Evolutionary conservation across 805 yeast genomes (phyloP).

Genomic region (Wickerhamomyces subpelliculosus): DNA sequence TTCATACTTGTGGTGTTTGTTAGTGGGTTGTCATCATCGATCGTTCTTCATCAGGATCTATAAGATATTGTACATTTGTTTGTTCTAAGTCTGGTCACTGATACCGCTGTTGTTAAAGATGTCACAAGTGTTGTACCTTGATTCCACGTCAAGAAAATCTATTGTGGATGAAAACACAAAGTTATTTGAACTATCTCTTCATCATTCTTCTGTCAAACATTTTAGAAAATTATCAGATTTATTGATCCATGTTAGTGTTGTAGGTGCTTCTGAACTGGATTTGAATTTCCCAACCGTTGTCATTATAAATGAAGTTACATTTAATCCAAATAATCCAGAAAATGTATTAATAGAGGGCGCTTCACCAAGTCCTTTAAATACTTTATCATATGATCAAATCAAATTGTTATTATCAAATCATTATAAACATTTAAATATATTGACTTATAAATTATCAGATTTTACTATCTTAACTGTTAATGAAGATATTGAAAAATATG

Average conservation of each 20-base stretch:
- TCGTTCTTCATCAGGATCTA: too few species aligned
- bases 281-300: slow-evolving; percentile 19
- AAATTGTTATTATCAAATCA: slow-evolving; percentile 11
- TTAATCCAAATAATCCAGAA: not conserved
- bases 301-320: slow-evolving; percentile 14
- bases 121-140: slow-evolving; percentile 19
- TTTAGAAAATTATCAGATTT: slow-evolving; percentile 12
- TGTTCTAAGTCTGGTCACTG: too few species aligned
- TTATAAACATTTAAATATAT: slow-evolving; percentile 18
- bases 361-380: slow-evolving; percentile 6
- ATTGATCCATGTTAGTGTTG: slow-evolving; percentile 11
- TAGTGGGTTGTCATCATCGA: too few species aligned
- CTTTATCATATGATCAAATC: slow-evolving; percentile 7
- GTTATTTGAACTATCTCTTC: slow-evolving; percentile 11
- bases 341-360: not conserved
- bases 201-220: slow-evolving; percentile 1
- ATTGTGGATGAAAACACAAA: slow-evolving; percentile 6
- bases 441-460: slow-evolving; percentile 10
- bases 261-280: slow-evolving; percentile 21
- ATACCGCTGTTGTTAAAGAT: too few species aligned
- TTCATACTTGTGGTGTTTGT: too few species aligned
- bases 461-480: slow-evolving; percentile 14
- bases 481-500: slow-evolving; percentile 12
- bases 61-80: too few species aligned
- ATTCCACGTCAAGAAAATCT: slow-evolving; percentile 6